These are phyloP conservation scores for Laetiporus sulphureus DNA, from an alignment of 1,284 basidiomycete species.

Conservation along the genomic window DNA sequence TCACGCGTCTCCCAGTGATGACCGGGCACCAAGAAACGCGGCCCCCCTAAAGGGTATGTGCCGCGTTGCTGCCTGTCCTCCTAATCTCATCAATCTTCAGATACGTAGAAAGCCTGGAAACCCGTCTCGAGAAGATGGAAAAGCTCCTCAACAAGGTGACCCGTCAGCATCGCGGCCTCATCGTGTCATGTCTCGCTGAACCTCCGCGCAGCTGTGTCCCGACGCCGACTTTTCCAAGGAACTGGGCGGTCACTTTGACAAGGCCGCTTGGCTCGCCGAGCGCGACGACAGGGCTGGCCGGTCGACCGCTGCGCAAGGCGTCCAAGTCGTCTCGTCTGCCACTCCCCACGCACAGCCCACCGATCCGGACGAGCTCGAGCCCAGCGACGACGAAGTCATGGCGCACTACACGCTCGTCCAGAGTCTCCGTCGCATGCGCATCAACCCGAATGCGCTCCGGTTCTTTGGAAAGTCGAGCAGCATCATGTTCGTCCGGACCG, in stretches of 20 bases:
- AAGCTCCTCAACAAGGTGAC: slow-evolving; percentile 52
- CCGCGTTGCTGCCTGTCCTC: neutral
- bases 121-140: slow-evolving; percentile 67
- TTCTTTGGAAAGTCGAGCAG: slow-evolving; percentile 51
- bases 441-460: slow-evolving; percentile 28
- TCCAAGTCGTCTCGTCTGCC: slow-evolving; percentile 8
- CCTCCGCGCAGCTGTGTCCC: slow-evolving; percentile 37
- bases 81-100: slow-evolving; percentile 24
- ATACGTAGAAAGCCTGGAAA: slow-evolving; percentile 70
- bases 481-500: slow-evolving; percentile 41
- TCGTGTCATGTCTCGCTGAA: neutral
- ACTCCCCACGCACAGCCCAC: neutral
- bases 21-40: slow-evolving; percentile 63
- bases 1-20: too few relatives aligned
- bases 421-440: slow-evolving; percentile 21
- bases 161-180: slow-evolving; percentile 2
- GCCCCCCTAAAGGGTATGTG: slow-evolving; percentile 76
- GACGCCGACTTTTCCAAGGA: slow-evolving; percentile 41
- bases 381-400: slow-evolving; percentile 31
- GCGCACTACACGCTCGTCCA: slow-evolving; percentile 22
- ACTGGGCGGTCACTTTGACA: slow-evolving; percentile 41
- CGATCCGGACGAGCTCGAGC: slow-evolving; percentile 28
- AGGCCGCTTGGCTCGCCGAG: slow-evolving; percentile 36
- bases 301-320: slow-evolving; percentile 7
- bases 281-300: slow-evolving; percentile 10